Evolutionary conservation across 306 rosid species (phyloP), one percentile per base, ranked within the genome.

Genomic region (Cucurbita argyrosperma): DNA sequence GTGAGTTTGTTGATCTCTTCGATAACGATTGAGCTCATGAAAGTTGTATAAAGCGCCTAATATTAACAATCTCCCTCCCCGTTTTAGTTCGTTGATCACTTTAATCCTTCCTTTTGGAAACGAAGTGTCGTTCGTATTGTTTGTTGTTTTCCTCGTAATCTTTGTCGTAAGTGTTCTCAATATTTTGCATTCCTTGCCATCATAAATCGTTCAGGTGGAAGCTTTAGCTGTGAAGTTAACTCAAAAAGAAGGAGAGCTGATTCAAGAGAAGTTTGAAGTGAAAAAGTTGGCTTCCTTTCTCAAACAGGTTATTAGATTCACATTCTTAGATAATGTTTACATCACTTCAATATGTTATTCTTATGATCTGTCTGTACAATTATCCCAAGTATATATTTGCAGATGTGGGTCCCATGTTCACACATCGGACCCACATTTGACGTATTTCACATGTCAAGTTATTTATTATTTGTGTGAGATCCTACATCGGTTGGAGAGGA

Each of bases 251-350:
- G 98, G 98, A 79, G 98, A 94, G 71, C 72, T 94, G 86, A 94
- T 94, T 82, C 98, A 94, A 76, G 98, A 94, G 80, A 94, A 94
- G 89, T 90, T 89, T 84, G 98, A 94, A 94, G 97, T 94, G 87
- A 89, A 94, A 78, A 90, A 88, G 88, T 88, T 94, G 38, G 90
- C 85, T 18, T 87, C 81, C 88, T 94, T 87, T 87, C 98, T 94
- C 84, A 94, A 94, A 81, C 97, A 94, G 96, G 98, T 90, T 13
- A 45, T 53, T 49, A 26, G 39, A 74, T 21, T 55, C 23, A 67
- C 62, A 63, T 43, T 63, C 77, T 76, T 30, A 30, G 64, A 58
- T 75, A 50, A 52, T 42, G 7, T 2, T 80, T 65, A 43, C 6
- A n/a, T 65, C 9, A 10, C 72, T 43, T 65, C 38, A 65, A 10